Evolutionary conservation across 441 rosid species (phyloP), one percentile per base, ranked within the genome.

Genomic region (Gossypium gossypioides): DNA sequence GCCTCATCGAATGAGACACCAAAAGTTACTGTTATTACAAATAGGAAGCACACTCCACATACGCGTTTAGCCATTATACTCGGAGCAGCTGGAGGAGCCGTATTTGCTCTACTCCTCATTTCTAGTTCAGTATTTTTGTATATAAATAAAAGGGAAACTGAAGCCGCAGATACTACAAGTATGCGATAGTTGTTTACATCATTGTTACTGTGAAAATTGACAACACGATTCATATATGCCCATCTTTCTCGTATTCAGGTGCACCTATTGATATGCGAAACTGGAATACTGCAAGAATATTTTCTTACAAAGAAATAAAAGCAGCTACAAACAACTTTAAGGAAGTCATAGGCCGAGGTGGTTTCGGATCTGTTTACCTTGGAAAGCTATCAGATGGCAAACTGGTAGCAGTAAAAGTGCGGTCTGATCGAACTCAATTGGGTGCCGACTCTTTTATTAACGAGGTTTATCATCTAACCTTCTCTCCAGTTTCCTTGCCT

Each of bases 401-500:
- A 85, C 72, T 74, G 48, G 93, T 93, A 44, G 97, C 97, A 0
- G 95, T 93, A 44, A 93, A 93, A 91, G 97, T 93, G 52, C 81
- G 98, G 74, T 89, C 84, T 46, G 97, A 91, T 69, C 83, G 78
- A 78, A 86, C 86, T 77, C 97, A 91, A 80, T 89, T 93, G 25
- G 95, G 98, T 50, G 94, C 97, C 34, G 97, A 91, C 80, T 93
- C 98, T 76, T 93, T 91, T 68, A 82, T 89, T 63, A 93, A 93
- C 63, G 96, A 93, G 96, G 98, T 91, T 74, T 66, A 68, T 58
- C 54, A 12, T 16, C 74, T 69, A 54, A 75, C 60, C 52, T 50
- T 55, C 67, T 76, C 61, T 55, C 18, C 12, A 4, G 25, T 55
- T 50, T 51, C 24, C 25, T 25, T 27, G 40, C 6, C 52, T 64